Percentiles rank a stretch among this genome's conserved stretches.
These are phyloP conservation scores for Xerocomus brunneocitrinus DNA, from an alignment of 768 basidiomycete genomes.

Conservation along the genomic window DNA sequence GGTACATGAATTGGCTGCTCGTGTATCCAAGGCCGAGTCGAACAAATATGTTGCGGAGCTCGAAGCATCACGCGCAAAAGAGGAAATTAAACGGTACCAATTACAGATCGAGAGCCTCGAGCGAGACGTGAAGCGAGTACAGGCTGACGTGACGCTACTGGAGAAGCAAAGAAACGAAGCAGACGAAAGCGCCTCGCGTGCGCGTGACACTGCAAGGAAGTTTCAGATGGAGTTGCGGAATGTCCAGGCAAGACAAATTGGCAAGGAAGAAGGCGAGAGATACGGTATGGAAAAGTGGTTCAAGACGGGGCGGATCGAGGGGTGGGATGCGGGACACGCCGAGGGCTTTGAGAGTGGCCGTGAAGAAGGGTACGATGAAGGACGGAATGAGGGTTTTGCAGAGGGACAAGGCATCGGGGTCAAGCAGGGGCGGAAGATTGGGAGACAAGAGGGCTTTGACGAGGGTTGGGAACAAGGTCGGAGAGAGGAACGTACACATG, in stretches of 20 bases:
- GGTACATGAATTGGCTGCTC: slow-evolving; percentile 37
- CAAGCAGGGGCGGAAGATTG: slow-evolving; percentile 29
- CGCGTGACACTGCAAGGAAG: slow-evolving; percentile 41
- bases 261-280: slow-evolving; percentile 39
- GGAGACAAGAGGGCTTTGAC: slow-evolving; percentile 30
- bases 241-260: slow-evolving; percentile 40
- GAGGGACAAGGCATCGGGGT: slow-evolving; percentile 35
- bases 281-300: slow-evolving; percentile 42
- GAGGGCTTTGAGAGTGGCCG: slow-evolving; percentile 45
- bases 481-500: slow-evolving; percentile 49
- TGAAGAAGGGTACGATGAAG: slow-evolving; percentile 39
- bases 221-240: slow-evolving; percentile 43
- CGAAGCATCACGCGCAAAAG: slow-evolving; percentile 37
- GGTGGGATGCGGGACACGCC: slow-evolving; percentile 42
- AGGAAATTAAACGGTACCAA: slow-evolving; percentile 45
- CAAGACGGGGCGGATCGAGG: slow-evolving; percentile 41
- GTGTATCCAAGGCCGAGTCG: slow-evolving; percentile 39
- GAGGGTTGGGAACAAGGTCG: slow-evolving; percentile 37
- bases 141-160: slow-evolving; percentile 25
- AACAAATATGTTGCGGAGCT: slow-evolving; percentile 37
- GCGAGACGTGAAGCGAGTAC: slow-evolving; percentile 38
- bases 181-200: slow-evolving; percentile 41
- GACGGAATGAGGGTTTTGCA: slow-evolving; percentile 36
- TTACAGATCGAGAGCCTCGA: slow-evolving; percentile 45
- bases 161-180: slow-evolving; percentile 38